Conservation (phyloP, 2,329 filamentous ascomycete species). For the Claviceps sp. region DNA sequence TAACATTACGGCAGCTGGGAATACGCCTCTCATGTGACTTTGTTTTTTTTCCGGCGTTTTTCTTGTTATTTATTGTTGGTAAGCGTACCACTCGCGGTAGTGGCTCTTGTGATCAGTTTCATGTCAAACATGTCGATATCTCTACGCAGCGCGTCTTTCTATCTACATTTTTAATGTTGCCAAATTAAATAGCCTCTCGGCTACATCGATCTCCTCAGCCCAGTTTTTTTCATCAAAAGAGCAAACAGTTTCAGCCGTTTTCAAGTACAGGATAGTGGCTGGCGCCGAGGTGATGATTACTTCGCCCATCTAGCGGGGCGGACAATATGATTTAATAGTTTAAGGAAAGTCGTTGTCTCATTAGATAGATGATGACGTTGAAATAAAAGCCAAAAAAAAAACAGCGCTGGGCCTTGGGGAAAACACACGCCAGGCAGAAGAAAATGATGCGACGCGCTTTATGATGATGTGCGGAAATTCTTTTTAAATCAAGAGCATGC, state of each 20-base stretch:
- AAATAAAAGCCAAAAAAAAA: background rate
- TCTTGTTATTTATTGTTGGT: background rate
- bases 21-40: background rate
- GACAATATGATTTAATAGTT: conserved; percentile 2
- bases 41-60: background rate
- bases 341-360: conserved; percentile 5
- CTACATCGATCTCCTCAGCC: too few relatives aligned
- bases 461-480: background rate
- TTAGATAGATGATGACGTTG: background rate
- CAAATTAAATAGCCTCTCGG: too few relatives aligned
- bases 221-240: too few relatives aligned
- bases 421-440: background rate
- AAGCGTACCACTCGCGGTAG: background rate
- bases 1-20: background rate
- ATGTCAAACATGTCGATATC: background rate
- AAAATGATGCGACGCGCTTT: background rate
- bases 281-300: background rate
- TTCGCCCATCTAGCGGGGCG: conserved; percentile 24
- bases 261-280: background rate
- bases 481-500: conserved; percentile 1
- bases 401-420: background rate
- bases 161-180: too few relatives aligned
- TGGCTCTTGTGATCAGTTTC: background rate
- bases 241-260: too few relatives aligned
- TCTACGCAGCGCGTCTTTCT: too few relatives aligned